Base-by-base conservation (phyloP, 441 rosid genomes). In the Cnidoscolus chayamansa region DNA sequence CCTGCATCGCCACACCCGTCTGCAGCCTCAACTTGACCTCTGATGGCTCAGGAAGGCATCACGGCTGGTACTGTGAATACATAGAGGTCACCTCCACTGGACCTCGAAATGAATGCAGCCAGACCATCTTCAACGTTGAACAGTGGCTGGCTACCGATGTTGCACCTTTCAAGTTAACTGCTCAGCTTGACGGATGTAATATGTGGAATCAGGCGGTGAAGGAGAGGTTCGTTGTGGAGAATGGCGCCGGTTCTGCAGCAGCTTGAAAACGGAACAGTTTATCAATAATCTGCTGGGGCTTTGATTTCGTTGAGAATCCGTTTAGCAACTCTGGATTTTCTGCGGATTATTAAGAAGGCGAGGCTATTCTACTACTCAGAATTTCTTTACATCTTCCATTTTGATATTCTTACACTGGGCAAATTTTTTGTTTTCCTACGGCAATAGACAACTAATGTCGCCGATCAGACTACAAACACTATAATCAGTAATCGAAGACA, bases 21-120 rank as follows among this genome's bases (percentile, higher is more conserved):
- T 90, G 95, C 68, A 76, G 88, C 4, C 67, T 92, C 13, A 90
- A 88, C 83, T 57, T 92, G 7, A 87, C 86, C 66, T 87, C 96
- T 6, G 95, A 90, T 30, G 97, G 97, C 1, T 84, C 88, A 2
- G 93, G 97, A 0, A 49, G 65, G 0, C 90, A 87, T 74, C 97
- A 84, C n/a, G 98, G 95, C 0, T 90, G 97, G 98, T 92, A 90
- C 81, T 78, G 80, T 13, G 86, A 89, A 15, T 90, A 88, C 78
- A 88, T 85, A 0, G 94, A 92, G 85, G 90, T 90, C 7, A 81
- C 89, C 0, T 67, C 85, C 7, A 74, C 88, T 1, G 89, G 91
- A 11, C 81, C 82, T 49, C 90, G 87, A 65, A 70, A 67, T 0
- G 16, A 65, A 4, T 91, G 95, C 48, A 31, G 82, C 7, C 84